These are phyloP conservation scores for Calonectria henricotiae DNA, from an alignment of 2,329 filamentous ascomycete species.

Conservation along the genomic window DNA sequence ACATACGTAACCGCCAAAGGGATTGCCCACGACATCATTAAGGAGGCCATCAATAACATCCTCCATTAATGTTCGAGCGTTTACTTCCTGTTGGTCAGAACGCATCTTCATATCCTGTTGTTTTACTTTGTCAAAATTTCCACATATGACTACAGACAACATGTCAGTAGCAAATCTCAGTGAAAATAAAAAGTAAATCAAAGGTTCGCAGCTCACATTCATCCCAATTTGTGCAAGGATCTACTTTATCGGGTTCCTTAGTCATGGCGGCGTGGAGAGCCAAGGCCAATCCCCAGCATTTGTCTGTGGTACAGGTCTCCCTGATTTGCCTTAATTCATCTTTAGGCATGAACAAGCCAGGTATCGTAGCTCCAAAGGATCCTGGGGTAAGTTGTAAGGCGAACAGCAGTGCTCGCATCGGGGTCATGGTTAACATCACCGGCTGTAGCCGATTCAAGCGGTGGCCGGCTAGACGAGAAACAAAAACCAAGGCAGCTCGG, in stretches of 20 bases:
- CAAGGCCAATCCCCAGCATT: slow-evolving; percentile 28
- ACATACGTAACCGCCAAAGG: slow-evolving; percentile 6
- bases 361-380: not conserved
- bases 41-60: not conserved
- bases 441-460: not conserved
- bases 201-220: slow-evolving; percentile 32
- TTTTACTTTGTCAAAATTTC: slow-evolving; percentile 26
- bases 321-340: not conserved
- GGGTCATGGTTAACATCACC: not conserved
- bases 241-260: not conserved
- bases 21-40: slow-evolving; percentile 4
- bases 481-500: not conserved
- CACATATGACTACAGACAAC: slow-evolving; percentile 31
- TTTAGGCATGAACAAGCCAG: not conserved
- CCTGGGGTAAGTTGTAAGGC: not conserved
- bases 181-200: not conserved
- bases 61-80: not conserved
- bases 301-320: slow-evolving; percentile 3
- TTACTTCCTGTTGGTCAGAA: slow-evolving; percentile 11
- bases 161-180: not conserved
- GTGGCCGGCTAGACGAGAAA: too few relatives aligned
- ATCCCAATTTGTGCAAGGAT: slow-evolving; percentile 43
- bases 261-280: slow-evolving; percentile 26
- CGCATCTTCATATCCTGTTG: not conserved
- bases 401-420: not conserved